Base-by-base conservation (phyloP, 1,139 yeast species). In the Kurtzmaniella quercitrusa region DNA sequence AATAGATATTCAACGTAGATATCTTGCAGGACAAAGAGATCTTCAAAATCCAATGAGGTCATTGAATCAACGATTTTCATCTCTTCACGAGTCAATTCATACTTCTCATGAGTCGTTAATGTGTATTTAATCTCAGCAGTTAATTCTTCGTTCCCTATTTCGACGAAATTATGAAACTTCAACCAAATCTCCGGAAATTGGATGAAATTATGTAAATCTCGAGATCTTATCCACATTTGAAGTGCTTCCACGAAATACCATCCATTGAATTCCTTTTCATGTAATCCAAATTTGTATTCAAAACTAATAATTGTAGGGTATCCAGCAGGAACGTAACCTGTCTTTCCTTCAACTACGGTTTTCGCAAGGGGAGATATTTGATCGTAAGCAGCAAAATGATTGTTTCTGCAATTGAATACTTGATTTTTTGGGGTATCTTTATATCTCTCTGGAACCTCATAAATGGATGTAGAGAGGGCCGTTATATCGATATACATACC, bases 401-500 rank as follows among this genome's bases (percentile, higher is more conserved):
- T 60, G 44, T 62, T 57, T 39, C 66, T 52, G 47, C 66, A 43
- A 41, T 23, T 52, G 43, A 42, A 50, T 25, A 48, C 43, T 33
- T 46, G 25, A 45, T 49, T 25, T 49, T 58, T 47, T 34, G 68
- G 41, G 45, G 53, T 51, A 37, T 55, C 58, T 25, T 51, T 48
- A 51, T 65, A 71, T 37, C 68, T 58, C 4, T 48, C 49, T 1
- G 77, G 74, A 3, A 73, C 52, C 33, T 54, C 54, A 1, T 69
- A 56, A 41, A 53, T 50, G 18, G 65, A 55, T 21, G 58, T 43
- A 2, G 70, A 59, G 31, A 68, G 54, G 2, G 65, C 72, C 7
- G 73, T 68, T 25, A 68, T 66, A 50, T 68, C 73, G 44, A 68
- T 63, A 43, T 66, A 68, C 33, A 66, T 55, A 16, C 73, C 73